phyloP scores from a whole-genome alignment of 257 asterid genomes.

The Echites panduratus region DNA sequence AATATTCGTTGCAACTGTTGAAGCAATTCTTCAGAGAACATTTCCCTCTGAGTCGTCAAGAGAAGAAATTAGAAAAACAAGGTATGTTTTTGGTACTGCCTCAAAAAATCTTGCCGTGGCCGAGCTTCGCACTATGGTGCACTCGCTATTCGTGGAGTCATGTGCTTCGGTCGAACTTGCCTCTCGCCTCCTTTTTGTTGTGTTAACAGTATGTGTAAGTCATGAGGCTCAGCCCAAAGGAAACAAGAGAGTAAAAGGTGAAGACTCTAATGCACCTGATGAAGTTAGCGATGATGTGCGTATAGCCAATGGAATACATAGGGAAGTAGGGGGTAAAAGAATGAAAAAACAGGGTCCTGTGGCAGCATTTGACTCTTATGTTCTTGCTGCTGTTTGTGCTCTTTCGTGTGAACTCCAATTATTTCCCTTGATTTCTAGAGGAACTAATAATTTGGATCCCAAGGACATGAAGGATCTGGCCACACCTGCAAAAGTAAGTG shows the following conservation, averaged over 20 bases:
- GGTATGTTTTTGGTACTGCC: conserved; percentile 72
- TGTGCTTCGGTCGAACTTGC: conserved; percentile 88
- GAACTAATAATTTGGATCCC: conserved; percentile 31
- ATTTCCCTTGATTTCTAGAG: conserved; percentile 71
- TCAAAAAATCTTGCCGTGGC: conserved; percentile 96
- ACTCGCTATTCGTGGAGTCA: conserved; percentile 82
- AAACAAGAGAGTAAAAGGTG: conserved; percentile 67
- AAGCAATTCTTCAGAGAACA: conserved; percentile 91
- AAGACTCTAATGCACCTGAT: conserved; percentile 32
- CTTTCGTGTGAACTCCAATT: conserved; percentile 94
- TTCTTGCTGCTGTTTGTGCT: conserved; percentile 98
- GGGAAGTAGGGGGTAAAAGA: conserved; percentile 38
- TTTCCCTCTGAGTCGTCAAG: conserved; percentile 79
- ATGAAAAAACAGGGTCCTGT: conserved; percentile 80
- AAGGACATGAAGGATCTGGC: too few relatives aligned
- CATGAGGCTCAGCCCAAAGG: conserved; percentile 87
- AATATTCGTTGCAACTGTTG: conserved; percentile 97
- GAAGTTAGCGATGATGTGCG: conserved; percentile 37
- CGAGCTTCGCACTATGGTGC: conserved; percentile 96
- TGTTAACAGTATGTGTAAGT: conserved; percentile 87
- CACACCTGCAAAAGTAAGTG: conserved; percentile 44
- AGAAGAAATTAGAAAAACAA: conserved; percentile 75
- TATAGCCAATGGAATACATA: conserved; percentile 33
- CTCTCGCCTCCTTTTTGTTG: conserved; percentile 94
- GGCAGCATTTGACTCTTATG: conserved; percentile 96